These are phyloP conservation scores for Berberis thunbergii DNA, from an alignment of 164 flowering plant species.

Conservation along the genomic window DNA sequence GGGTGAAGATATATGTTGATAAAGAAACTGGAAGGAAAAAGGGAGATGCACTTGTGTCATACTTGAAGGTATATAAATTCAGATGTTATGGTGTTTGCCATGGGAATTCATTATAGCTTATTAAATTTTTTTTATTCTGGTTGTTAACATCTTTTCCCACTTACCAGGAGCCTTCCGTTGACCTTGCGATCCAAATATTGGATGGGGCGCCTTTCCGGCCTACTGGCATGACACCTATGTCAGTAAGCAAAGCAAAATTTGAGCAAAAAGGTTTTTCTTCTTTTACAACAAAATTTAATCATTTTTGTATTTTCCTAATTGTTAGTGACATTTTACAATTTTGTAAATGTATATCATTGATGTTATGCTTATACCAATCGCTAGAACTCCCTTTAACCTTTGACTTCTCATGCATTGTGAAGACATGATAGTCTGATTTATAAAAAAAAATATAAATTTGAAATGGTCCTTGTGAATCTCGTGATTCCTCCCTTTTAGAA, in stretches of 20 bases:
- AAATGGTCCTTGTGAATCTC: too few relatives aligned
- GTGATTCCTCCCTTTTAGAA: too few relatives aligned
- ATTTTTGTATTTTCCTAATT: neutral
- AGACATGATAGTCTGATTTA: too few relatives aligned
- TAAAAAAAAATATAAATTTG: too few relatives aligned
- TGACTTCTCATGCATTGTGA: too few relatives aligned
- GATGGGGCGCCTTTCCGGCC: conserved; percentile 87
- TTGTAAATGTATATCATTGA: too few relatives aligned
- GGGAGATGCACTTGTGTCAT: conserved; percentile 92
- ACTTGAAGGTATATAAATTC: conserved; percentile 56
- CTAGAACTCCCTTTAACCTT: too few relatives aligned
- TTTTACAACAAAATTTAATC: neutral
- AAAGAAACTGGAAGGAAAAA: conserved; percentile 79
- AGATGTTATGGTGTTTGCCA: neutral
- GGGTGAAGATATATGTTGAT: conserved; percentile 86
- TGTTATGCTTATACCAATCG: too few relatives aligned
- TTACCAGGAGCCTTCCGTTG: conserved; percentile 86
- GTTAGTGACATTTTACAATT: neutral
- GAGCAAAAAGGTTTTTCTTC: conserved; percentile 84
- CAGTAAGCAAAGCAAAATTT: conserved; percentile 81
- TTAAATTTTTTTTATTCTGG: neutral
- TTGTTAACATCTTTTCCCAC: conserved; percentile 2
- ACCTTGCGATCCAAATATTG: conserved; percentile 69
- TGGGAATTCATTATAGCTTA: neutral
- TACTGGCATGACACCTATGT: conserved; percentile 62